Percentiles rank a stretch among this genome's conserved stretches.
phyloP scores from a whole-genome alignment of 108 stramenopile species.

The Discostella stelligeroides region DNA sequence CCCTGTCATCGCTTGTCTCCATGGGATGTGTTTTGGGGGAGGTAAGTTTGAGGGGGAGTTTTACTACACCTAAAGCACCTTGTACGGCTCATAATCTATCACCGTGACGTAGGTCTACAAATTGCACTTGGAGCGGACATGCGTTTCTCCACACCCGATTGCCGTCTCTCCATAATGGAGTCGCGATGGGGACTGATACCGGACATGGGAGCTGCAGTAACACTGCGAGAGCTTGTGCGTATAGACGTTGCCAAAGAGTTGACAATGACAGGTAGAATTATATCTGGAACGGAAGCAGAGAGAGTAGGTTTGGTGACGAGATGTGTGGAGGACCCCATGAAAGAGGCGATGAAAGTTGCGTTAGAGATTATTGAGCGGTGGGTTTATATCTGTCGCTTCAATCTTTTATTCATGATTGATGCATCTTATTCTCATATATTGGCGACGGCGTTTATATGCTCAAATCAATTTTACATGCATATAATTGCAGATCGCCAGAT shows the following conservation, averaged over 20 bases:
- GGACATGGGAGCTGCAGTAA: slow-evolving; percentile 84
- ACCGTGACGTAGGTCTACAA: slow-evolving; percentile 59
- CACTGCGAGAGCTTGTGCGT: slow-evolving; percentile 72
- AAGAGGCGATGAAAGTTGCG: slow-evolving; percentile 72
- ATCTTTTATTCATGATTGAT: not conserved
- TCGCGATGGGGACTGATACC: slow-evolving; percentile 91
- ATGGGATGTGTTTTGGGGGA: slow-evolving; percentile 91
- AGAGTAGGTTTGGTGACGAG: slow-evolving; percentile 76
- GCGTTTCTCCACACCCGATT: slow-evolving; percentile 77
- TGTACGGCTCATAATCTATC: not conserved
- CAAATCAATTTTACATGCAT: too few relatives aligned
- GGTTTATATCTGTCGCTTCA: not conserved
- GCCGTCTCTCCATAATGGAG: slow-evolving; percentile 89
- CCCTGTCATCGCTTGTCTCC: slow-evolving; percentile 86
- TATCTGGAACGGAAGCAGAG: slow-evolving; percentile 72
- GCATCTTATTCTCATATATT: not conserved
- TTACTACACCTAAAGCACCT: not conserved
- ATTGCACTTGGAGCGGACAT: slow-evolving; percentile 91
- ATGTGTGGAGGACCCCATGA: slow-evolving; percentile 76
- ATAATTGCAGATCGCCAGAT: slow-evolving; percentile 68
- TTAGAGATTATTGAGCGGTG: slow-evolving; percentile 60
- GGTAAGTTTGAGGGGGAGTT: slow-evolving; percentile 28
- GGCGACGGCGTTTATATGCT: not conserved
- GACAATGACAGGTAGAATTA: slow-evolving; percentile 83
- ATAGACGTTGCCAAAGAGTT: slow-evolving; percentile 89